Evolutionary conservation across 306 rosid genomes (phyloP).

Genomic region (Adenanthera pavonina): DNA sequence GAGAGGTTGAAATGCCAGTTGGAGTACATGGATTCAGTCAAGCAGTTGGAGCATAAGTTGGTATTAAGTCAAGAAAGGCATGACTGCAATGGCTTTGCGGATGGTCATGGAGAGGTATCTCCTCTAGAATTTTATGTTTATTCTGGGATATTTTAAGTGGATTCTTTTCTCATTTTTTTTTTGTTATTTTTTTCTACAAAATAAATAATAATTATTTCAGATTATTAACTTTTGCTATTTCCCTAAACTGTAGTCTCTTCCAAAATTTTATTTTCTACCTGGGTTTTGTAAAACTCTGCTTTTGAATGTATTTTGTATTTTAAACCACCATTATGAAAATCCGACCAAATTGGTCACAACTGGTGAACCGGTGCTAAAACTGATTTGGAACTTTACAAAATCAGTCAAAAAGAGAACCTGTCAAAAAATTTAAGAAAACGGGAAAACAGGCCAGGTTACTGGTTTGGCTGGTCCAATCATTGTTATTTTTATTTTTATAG

Average conservation of each 20-base stretch:
- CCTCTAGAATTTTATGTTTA: constrained; percentile 30
- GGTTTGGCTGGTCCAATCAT: too few species aligned
- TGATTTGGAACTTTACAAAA: too few species aligned
- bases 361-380: too few species aligned
- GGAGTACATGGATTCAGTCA: constrained; percentile 96
- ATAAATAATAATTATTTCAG: constrained; percentile 10
- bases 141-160: constrained; percentile 19
- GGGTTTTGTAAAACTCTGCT: too few species aligned
- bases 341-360: too few species aligned
- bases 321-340: too few species aligned
- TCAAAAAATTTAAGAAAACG: too few species aligned
- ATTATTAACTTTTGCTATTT: background rate
- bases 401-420: too few species aligned
- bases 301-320: too few species aligned
- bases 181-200: background rate
- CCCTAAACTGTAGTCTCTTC: background rate
- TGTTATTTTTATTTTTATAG: too few species aligned
- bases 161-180: background rate
- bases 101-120: constrained; percentile 66
- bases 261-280: background rate
- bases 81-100: constrained; percentile 50
- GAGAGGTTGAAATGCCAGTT: constrained; percentile 89
- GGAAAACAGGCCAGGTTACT: too few species aligned
- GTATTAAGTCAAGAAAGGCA: constrained; percentile 74
- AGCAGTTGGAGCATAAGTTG: constrained; percentile 94